phyloP scores from a whole-genome alignment of 2,329 filamentous ascomycete species.

The Ophiocordyceps robertsii region DNA sequence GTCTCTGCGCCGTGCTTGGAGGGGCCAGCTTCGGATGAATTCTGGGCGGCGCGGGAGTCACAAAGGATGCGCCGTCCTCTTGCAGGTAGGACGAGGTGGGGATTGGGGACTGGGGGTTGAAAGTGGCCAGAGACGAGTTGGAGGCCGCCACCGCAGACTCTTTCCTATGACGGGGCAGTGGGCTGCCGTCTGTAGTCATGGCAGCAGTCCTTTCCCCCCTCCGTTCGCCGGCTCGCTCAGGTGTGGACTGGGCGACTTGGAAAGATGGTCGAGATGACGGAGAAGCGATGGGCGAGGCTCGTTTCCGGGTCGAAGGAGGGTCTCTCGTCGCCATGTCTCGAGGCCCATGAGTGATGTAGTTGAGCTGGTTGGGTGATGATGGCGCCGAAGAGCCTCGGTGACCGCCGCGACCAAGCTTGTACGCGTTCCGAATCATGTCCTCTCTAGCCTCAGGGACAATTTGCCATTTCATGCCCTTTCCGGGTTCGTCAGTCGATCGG shows the following conservation, averaged over 20 bases:
- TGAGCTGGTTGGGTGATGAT: conserved; percentile 50
- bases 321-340: conserved; percentile 40
- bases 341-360: conserved; percentile 46
- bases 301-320: conserved; percentile 39
- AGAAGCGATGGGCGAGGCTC: conserved; percentile 35
- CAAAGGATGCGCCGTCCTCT: conserved; percentile 46
- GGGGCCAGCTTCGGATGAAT: conserved; percentile 65
- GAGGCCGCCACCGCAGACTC: conserved; percentile 12
- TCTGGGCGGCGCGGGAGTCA: conserved; percentile 60
- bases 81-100: conserved; percentile 49
- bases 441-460: conserved; percentile 74
- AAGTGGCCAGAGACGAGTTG: conserved; percentile 32
- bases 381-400: conserved; percentile 57
- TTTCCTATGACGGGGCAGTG: conserved; percentile 44
- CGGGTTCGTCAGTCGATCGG: conserved; percentile 83
- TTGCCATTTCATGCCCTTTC: conserved; percentile 99
- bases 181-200: conserved; percentile 44
- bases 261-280: conserved; percentile 38
- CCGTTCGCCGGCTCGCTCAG: conserved; percentile 36
- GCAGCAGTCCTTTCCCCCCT: conserved; percentile 19
- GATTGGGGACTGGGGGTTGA: conserved; percentile 44
- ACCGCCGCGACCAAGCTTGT: conserved; percentile 46
- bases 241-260: conserved; percentile 40
- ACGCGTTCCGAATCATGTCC: conserved; percentile 69
- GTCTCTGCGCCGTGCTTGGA: conserved; percentile 66